phyloP scores from a whole-genome alignment of 2,329 filamentous ascomycete genomes.

The Pseudopithomyces maydicus region DNA sequence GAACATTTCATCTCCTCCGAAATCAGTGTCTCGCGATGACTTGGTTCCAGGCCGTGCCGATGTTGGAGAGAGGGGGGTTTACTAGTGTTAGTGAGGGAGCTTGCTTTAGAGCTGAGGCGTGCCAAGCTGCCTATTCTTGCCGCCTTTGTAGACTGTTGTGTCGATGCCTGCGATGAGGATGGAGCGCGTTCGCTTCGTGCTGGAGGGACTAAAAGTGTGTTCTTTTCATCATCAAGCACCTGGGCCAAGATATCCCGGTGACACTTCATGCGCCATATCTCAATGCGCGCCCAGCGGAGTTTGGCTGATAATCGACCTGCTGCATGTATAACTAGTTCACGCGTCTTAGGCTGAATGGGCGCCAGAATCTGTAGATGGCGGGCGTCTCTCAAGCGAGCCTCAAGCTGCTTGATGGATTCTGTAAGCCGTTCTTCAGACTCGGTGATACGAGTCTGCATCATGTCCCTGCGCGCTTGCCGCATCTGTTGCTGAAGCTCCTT shows the following conservation, averaged over 20 bases:
- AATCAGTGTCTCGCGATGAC: slow-evolving; percentile 44
- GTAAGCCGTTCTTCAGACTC: slow-evolving; percentile 82
- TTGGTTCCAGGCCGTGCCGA: slow-evolving; percentile 41
- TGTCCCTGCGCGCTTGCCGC: slow-evolving; percentile 76
- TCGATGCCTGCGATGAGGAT: slow-evolving; percentile 24
- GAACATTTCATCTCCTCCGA: slow-evolving; percentile 46
- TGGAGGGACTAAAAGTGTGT: slow-evolving; percentile 38
- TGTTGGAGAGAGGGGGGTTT: slow-evolving; percentile 41
- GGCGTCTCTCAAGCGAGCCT: slow-evolving; percentile 83
- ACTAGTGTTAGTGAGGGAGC: slow-evolving; percentile 33
- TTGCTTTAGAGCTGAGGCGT: slow-evolving; percentile 43
- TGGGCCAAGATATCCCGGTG: slow-evolving; percentile 85
- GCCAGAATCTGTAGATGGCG: slow-evolving; percentile 87
- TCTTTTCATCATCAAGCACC: slow-evolving; percentile 81
- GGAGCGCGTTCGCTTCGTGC: slow-evolving; percentile 31
- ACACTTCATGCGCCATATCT: slow-evolving; percentile 90
- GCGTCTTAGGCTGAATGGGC: slow-evolving; percentile 86
- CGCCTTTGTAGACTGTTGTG: slow-evolving; percentile 28
- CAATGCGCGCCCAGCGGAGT: slow-evolving; percentile 90
- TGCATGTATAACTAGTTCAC: slow-evolving; percentile 83
- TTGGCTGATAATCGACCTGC: slow-evolving; percentile 85
- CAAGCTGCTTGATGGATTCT: slow-evolving; percentile 75
- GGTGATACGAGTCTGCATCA: slow-evolving; percentile 81
- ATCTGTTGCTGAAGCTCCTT: slow-evolving; percentile 86
- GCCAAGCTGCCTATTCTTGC: slow-evolving; percentile 41